A percentile compares a stretch with the other conserved stretches of the same genome.
Evolutionary conservation across 345 rosid genomes (phyloP).

Genomic region (Alliaria petiolata): DNA sequence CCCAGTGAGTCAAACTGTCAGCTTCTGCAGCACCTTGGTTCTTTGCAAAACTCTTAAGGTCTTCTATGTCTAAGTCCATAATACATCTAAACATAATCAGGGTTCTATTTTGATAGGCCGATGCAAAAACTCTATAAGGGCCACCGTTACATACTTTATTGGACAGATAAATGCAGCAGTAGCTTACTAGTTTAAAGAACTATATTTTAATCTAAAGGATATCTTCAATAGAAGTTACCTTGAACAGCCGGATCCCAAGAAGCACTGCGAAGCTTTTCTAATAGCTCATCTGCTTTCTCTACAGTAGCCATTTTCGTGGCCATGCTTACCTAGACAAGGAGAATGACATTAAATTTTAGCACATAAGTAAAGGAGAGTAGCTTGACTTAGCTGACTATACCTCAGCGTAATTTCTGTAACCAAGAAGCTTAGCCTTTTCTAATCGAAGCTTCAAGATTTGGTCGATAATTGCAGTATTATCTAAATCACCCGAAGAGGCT

Average conservation of each 20-base stretch:
- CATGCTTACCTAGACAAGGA: slow-evolving; percentile 75
- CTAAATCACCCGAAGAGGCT: slow-evolving; percentile 79
- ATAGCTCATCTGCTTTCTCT: slow-evolving; percentile 74
- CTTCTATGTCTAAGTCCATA: slow-evolving; percentile 63
- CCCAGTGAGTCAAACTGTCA: slow-evolving; percentile 79
- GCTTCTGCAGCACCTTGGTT: slow-evolving; percentile 78
- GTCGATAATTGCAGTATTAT: slow-evolving; percentile 73
- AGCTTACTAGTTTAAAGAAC: neutral
- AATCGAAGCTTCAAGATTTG: slow-evolving; percentile 72
- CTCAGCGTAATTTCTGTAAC: slow-evolving; percentile 87
- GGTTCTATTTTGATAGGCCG: neutral
- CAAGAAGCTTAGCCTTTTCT: slow-evolving; percentile 88
- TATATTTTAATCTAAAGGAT: neutral
- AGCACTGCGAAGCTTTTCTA: slow-evolving; percentile 82
- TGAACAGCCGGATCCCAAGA: slow-evolving; percentile 94
- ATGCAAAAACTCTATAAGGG: neutral
- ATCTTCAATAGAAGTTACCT: slow-evolving; percentile 54
- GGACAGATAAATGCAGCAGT: slow-evolving; percentile 4
- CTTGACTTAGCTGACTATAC: slow-evolving; percentile 36
- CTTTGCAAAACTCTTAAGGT: slow-evolving; percentile 72
- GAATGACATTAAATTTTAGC: slow-evolving; percentile 19
- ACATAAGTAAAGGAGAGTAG: neutral
- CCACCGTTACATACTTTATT: neutral
- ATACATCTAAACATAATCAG: neutral
- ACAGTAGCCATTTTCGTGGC: slow-evolving; percentile 97